These are phyloP conservation scores for Fusarium sp. DNA, from an alignment of 2,329 filamentous ascomycete genomes.

Conservation along the genomic window DNA sequence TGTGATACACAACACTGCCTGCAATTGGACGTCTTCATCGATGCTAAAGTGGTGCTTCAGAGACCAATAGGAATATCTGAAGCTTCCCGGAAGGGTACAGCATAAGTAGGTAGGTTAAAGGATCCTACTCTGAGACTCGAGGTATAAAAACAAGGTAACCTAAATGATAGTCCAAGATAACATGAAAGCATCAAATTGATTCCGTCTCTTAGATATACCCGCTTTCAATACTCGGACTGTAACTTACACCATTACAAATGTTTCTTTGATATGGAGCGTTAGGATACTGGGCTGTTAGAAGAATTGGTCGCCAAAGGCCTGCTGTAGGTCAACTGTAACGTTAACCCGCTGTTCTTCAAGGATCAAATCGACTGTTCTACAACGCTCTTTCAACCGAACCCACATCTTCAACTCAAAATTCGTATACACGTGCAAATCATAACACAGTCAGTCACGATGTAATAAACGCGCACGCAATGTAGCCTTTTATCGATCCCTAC, in stretches of 20 bases:
- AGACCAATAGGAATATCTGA: not conserved
- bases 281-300: not conserved
- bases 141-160: not conserved
- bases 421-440: not conserved
- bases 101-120: not conserved
- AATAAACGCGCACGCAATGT: slow-evolving; percentile 11
- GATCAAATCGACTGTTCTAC: not conserved
- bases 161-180: not conserved
- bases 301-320: not conserved
- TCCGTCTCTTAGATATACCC: not conserved
- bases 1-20: slow-evolving; percentile 1
- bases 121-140: not conserved
- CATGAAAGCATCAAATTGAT: not conserved
- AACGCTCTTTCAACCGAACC: not conserved
- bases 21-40: slow-evolving; percentile 2
- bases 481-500: slow-evolving; percentile 24
- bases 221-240: too few relatives aligned
- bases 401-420: not conserved
- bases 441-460: not conserved
- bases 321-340: not conserved
- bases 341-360: not conserved
- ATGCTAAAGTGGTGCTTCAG: not conserved
- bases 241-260: not conserved
- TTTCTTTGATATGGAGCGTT: not conserved
- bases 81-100: not conserved